Evolutionary conservation across 2,329 filamentous ascomycete species (phyloP), one percentile per base, ranked within the genome.

Genomic region (Ilyonectria destructans): DNA sequence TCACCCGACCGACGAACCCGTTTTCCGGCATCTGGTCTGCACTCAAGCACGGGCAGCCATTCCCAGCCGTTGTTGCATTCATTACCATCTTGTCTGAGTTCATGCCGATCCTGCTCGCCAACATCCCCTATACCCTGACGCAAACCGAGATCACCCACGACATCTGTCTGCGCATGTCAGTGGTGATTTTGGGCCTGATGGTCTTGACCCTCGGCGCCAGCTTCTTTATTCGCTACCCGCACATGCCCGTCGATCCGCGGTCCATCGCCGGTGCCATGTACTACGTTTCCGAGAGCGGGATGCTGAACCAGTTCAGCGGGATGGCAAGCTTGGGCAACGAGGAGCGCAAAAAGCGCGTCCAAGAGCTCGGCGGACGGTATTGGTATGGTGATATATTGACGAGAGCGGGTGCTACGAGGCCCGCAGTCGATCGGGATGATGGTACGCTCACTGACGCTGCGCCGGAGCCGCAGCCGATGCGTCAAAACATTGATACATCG

Each of bases 21-120:
- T 84, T 87, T 43, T 83, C 81, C 0, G 85, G 84, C 0, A 67
- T 88, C 19, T 76, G 72, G 70, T 74, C 74, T 2, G 73, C 75
- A 0, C 3, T 74, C 31, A 76, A 75, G 45, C 71, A 76, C n/a
- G 56, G 70, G 2, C 74, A 67, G 77, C 79, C 69, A 7, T 85
- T 85, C 65, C 78, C 85, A 1, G 78, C 81, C 26, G 61, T 81
- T 13, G 80, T 84, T 10, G 81, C 84, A 0, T 69, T 82, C 6
- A 82, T 84, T 54, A 79, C 84, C 4, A 80, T 87, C 23, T 77
- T 87, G 2, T 81, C 85, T 23, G 85, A 88, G 56, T 82, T 86
- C 55, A 81, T 88, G n/a, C 86, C 85, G 1, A 78, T 87, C 21
- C 78, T 85, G 2, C 80, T 88, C 3, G 80, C 84, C 70, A 87